These are phyloP conservation scores for Grifola frondosa DNA, from an alignment of 1,284 basidiomycete species.

Conservation along the genomic window DNA sequence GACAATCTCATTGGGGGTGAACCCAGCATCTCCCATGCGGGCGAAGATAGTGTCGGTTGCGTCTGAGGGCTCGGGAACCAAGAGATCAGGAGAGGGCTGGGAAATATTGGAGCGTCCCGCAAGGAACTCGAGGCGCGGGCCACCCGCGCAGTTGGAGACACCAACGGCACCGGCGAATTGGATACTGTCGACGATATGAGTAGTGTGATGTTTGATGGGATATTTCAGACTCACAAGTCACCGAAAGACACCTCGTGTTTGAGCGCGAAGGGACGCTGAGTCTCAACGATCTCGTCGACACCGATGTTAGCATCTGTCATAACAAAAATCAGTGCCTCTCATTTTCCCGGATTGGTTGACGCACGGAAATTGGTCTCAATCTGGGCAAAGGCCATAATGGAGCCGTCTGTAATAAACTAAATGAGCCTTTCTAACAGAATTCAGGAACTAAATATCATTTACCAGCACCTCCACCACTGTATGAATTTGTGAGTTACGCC, in stretches of 20 bases:
- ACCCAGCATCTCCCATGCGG: slow-evolving; percentile 40
- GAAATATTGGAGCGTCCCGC: slow-evolving; percentile 34
- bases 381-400: slow-evolving; percentile 26
- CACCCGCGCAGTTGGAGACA: slow-evolving; percentile 38
- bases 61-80: slow-evolving; percentile 36
- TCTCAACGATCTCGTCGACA: slow-evolving; percentile 37
- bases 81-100: slow-evolving; percentile 28
- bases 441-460: neutral
- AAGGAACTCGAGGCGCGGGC: slow-evolving; percentile 36
- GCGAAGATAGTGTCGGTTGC: slow-evolving; percentile 32
- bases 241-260: slow-evolving; percentile 37
- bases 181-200: slow-evolving; percentile 27
- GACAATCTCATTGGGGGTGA: slow-evolving; percentile 37
- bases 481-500: too few species aligned
- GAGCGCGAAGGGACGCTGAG: slow-evolving; percentile 33
- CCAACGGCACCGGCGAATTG: slow-evolving; percentile 44
- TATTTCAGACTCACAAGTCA: slow-evolving; percentile 32
- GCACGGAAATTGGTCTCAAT: slow-evolving; percentile 33
- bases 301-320: slow-evolving; percentile 29
- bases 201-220: neutral
- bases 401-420: slow-evolving; percentile 8
- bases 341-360: too few species aligned
- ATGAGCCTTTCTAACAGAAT: neutral
- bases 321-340: too few species aligned
- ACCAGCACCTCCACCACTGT: slow-evolving; percentile 31